These are phyloP conservation scores for Parascedosporium putredinis DNA, from an alignment of 2,329 filamentous ascomycete species.

Conservation along the genomic window DNA sequence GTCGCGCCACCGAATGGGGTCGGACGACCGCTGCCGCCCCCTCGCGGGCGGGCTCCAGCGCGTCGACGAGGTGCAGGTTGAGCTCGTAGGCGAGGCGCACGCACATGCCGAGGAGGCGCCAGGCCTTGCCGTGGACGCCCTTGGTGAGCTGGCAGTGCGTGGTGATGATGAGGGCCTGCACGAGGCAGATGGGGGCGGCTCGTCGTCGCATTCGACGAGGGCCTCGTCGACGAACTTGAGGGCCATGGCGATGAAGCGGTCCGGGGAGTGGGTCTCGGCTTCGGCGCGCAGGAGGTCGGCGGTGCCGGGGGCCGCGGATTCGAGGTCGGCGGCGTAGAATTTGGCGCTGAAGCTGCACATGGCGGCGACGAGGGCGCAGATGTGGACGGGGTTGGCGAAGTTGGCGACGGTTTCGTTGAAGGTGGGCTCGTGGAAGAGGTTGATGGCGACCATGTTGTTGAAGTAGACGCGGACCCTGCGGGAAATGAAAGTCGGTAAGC, in stretches of 20 bases:
- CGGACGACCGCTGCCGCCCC: constrained; percentile 5
- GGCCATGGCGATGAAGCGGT: constrained; percentile 16
- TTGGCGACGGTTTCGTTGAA: constrained; percentile 16
- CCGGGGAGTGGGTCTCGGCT: neutral
- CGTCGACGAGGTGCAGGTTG: constrained; percentile 21
- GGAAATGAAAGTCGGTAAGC: neutral
- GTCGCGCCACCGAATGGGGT: constrained; percentile 15
- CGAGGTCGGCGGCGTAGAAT: constrained; percentile 11
- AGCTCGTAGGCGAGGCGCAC: constrained; percentile 23
- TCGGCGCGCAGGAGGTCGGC: neutral
- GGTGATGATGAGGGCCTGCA: constrained; percentile 24
- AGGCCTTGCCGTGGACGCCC: constrained; percentile 24
- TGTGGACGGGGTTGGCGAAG: constrained; percentile 12
- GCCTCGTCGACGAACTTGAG: constrained; percentile 18
- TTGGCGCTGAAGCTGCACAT: constrained; percentile 20
- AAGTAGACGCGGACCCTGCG: constrained; percentile 17
- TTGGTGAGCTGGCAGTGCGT: constrained; percentile 24
- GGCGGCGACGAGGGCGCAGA: constrained; percentile 19
- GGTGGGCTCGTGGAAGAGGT: constrained; percentile 19
- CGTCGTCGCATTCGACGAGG: constrained; percentile 20
- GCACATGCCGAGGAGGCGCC: constrained; percentile 21
- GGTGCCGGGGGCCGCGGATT: neutral
- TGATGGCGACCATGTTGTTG: constrained; percentile 21
- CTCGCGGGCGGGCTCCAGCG: constrained; percentile 5
- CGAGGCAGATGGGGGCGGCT: constrained; percentile 22